Base-by-base conservation (phyloP, 768 basidiomycete genomes). In the Suillus spraguei region DNA sequence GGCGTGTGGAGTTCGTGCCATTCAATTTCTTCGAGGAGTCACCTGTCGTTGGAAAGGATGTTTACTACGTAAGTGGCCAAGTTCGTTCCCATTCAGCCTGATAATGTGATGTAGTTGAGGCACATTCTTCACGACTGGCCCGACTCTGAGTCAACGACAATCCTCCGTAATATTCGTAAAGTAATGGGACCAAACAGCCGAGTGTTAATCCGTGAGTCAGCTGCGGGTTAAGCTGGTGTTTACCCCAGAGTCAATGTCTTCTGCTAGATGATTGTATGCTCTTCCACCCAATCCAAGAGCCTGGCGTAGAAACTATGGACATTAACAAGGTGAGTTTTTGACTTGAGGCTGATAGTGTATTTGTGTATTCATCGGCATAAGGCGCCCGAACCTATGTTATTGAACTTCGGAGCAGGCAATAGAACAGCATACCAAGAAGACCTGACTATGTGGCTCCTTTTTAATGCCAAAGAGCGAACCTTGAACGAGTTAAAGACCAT, bases 351-450 rank as follows among this genome's bases (percentile, higher is more conserved):
- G 46, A 46, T 4, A 32, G 16, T 20, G 33, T 36, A 35, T 54
- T 13, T 35, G 3, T 64, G 60, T 4, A 64, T 62, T n/a, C 65
- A 63, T 38, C 53, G 64, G 70, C 63, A 35, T 10, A 35, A 54
- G 64, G 82, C 81, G 0, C 83, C 83, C 0, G 76, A 78, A 60
- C 83, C 82, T 0, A 69, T 85, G 59, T 72, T 84, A 5, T 76
- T 82, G 46, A 6, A 46, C 2, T 46, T 46, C n/a, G 44, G 44
- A 4, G 44, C n/a, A n/a, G 44, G 44, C 10, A 46, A 9, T 46
- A 9, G n/a, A 20, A 11, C 9, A 46, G 10, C 10, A 20, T 46
- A n/a, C 44, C 44, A 46, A 11, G 4, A 10, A 46, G 44, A 46
- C 10, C 10, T 46, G 44, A 2, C 10, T n/a, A 46, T 46, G 44